A percentile compares a stretch with the other conserved stretches of the same genome.
These are phyloP conservation scores for Casaregolazyma lundiana DNA, from an alignment of 1,139 yeast species.

Conservation along the genomic window DNA sequence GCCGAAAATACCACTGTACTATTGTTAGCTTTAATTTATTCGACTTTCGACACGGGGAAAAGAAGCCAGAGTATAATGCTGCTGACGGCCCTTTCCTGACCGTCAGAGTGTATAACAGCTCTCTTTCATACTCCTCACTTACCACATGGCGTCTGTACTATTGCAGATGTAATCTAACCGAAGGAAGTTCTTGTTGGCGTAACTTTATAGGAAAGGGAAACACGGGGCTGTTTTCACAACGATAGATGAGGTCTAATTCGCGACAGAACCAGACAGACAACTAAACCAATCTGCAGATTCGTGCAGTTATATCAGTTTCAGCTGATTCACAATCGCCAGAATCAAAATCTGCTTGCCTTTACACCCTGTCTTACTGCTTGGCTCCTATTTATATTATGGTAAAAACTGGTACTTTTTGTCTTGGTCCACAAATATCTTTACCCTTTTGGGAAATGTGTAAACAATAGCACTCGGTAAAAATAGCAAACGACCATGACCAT, in stretches of 20 bases:
- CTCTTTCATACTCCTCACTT: no score
- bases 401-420: background rate
- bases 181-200: background rate
- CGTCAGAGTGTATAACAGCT: no score
- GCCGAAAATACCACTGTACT: conserved; percentile 86
- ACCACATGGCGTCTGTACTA: conserved; percentile 9
- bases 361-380: background rate
- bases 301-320: no score
- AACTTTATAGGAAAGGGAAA: conserved; percentile 3
- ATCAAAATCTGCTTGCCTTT: background rate
- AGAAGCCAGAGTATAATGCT: no score
- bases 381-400: background rate
- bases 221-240: background rate
- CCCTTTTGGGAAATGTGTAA: background rate
- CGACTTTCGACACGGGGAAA: no score
- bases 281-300: no score
- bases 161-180: background rate
- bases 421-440: background rate
- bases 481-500: background rate
- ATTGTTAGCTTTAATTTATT: conserved; percentile 7
- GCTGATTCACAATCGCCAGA: background rate
- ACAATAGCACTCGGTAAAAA: background rate
- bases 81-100: no score
- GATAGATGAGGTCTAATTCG: background rate
- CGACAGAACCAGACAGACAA: background rate